These are phyloP conservation scores for Torulaspora delbrueckii DNA, from an alignment of 805 yeast species.

Conservation along the genomic window DNA sequence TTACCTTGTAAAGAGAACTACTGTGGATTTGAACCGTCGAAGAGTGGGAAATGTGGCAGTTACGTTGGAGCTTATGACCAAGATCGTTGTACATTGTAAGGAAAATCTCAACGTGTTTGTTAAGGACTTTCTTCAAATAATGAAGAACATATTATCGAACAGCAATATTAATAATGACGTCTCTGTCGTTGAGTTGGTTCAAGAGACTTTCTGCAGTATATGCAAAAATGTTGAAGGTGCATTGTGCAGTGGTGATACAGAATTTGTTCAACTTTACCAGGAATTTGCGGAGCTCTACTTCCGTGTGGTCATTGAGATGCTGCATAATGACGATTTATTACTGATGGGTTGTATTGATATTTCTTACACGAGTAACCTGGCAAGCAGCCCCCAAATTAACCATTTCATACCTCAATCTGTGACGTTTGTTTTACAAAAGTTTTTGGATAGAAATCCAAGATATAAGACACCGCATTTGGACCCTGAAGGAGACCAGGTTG, in stretches of 20 bases:
- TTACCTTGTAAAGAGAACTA: constrained; percentile 59
- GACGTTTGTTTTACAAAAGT: constrained; percentile 21
- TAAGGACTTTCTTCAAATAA: constrained; percentile 55
- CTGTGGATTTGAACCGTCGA: constrained; percentile 53
- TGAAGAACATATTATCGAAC: constrained; percentile 44
- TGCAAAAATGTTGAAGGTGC: constrained; percentile 54
- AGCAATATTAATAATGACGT: constrained; percentile 49
- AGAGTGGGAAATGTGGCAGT: constrained; percentile 79
- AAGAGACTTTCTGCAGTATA: constrained; percentile 45
- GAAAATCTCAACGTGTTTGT: constrained; percentile 86
- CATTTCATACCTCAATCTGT: constrained; percentile 27
- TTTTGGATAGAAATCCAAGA: constrained; percentile 28
- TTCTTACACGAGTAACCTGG: constrained; percentile 28
- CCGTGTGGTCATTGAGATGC: constrained; percentile 21
- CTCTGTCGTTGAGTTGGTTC: constrained; percentile 50
- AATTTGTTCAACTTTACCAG: constrained; percentile 47
- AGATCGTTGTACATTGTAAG: constrained; percentile 67
- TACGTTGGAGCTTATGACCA: constrained; percentile 63
- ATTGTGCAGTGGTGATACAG: constrained; percentile 60
- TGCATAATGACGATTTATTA: constrained; percentile 29
- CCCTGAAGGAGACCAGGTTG: constrained; percentile 11
- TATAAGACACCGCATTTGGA: constrained; percentile 16
- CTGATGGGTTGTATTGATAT: constrained; percentile 32
- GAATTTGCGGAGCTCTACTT: constrained; percentile 34
- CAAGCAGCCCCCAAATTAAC: constrained; percentile 29